These are phyloP conservation scores for Fermentozyma sake DNA, from an alignment of 1,139 yeast genomes.

Conservation along the genomic window DNA sequence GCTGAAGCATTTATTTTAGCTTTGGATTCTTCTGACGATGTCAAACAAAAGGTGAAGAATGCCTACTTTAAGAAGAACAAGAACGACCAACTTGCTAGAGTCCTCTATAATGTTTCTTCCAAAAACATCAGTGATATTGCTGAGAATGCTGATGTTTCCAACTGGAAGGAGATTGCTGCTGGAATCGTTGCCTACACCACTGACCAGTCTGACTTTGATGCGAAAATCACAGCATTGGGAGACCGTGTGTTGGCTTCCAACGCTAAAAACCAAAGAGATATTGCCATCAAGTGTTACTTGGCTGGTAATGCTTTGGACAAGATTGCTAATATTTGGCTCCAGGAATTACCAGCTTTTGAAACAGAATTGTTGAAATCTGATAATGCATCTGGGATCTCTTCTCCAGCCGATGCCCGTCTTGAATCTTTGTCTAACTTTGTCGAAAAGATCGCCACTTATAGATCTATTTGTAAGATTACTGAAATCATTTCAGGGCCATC, in stretches of 20 bases:
- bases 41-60: slow-evolving; percentile 64
- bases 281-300: slow-evolving; percentile 74
- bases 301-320: slow-evolving; percentile 81
- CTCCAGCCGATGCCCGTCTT: slow-evolving; percentile 84
- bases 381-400: slow-evolving; percentile 32
- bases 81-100: slow-evolving; percentile 60
- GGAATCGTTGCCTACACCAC: slow-evolving; percentile 58
- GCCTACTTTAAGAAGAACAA: slow-evolving; percentile 64
- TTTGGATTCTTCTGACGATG: slow-evolving; percentile 55
- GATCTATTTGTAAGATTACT: slow-evolving; percentile 45
- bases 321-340: slow-evolving; percentile 77
- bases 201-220: slow-evolving; percentile 45
- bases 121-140: slow-evolving; percentile 69
- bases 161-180: slow-evolving; percentile 83
- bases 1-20: slow-evolving; percentile 83
- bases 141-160: slow-evolving; percentile 65
- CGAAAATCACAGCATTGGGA: slow-evolving; percentile 65
- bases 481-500: slow-evolving; percentile 43
- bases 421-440: slow-evolving; percentile 78
- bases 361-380: slow-evolving; percentile 41
- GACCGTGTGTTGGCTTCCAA: slow-evolving; percentile 41
- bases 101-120: slow-evolving; percentile 61
- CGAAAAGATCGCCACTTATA: slow-evolving; percentile 76
- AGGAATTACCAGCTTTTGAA: slow-evolving; percentile 65
- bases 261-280: slow-evolving; percentile 45